These are phyloP conservation scores for Pichia scutulata DNA, from an alignment of 805 yeast genomes.

Conservation along the genomic window DNA sequence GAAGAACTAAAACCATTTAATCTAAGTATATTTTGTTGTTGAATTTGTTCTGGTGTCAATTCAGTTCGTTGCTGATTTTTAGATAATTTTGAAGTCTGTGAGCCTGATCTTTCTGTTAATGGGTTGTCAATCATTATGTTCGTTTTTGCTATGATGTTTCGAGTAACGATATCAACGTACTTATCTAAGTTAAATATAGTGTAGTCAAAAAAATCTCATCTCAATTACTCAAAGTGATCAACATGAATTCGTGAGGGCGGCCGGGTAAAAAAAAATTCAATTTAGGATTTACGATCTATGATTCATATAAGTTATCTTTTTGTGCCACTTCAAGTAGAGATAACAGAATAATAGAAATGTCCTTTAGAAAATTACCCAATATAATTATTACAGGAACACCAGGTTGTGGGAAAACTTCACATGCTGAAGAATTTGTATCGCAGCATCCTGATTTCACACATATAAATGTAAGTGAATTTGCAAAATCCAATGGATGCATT, in stretches of 20 bases:
- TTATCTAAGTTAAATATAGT: neutral
- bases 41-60: slow-evolving; percentile 13
- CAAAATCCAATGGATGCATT: slow-evolving; percentile 66
- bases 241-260: slow-evolving; percentile 1
- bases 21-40: slow-evolving; percentile 13
- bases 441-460: slow-evolving; percentile 44
- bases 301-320: neutral
- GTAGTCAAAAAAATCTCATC: no score
- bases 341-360: slow-evolving; percentile 14
- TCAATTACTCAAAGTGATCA: neutral
- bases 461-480: slow-evolving; percentile 71
- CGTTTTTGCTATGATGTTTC: neutral
- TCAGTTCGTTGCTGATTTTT: slow-evolving; percentile 18
- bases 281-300: no score
- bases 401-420: slow-evolving; percentile 80
- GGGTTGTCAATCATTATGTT: neutral
- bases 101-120: slow-evolving; percentile 9
- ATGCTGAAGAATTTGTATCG: slow-evolving; percentile 45
- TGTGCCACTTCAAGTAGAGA: neutral
- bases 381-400: slow-evolving; percentile 94
- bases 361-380: slow-evolving; percentile 47
- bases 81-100: slow-evolving; percentile 5
- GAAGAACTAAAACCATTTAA: slow-evolving; percentile 10
- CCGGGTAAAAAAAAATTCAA: slow-evolving; percentile 1
- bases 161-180: neutral